These are phyloP conservation scores for Lantana camara DNA, from an alignment of 257 asterid species.

Conservation along the genomic window DNA sequence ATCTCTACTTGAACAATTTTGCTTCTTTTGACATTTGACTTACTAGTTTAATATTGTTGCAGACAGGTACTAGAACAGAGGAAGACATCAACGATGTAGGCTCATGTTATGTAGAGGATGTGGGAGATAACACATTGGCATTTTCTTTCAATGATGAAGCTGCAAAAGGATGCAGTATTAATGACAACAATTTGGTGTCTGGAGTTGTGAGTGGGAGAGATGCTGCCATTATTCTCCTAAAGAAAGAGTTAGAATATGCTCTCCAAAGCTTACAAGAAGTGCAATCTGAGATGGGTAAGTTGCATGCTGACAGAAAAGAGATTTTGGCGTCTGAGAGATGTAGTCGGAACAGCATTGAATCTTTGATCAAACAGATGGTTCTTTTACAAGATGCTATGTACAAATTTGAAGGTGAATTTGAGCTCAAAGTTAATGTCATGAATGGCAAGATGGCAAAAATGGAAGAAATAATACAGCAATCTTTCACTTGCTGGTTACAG, in stretches of 20 bases:
- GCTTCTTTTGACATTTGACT: constrained; percentile 17
- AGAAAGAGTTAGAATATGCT: constrained; percentile 74
- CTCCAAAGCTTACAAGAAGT: constrained; percentile 67
- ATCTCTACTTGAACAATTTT: constrained; percentile 20
- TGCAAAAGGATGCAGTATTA: constrained; percentile 19
- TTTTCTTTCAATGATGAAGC: constrained; percentile 12
- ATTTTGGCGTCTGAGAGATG: constrained; percentile 52
- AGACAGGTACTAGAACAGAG: constrained; percentile 57
- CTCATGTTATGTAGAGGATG: constrained; percentile 22
- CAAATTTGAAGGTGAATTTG: constrained; percentile 57
- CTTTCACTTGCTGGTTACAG: constrained; percentile 57
- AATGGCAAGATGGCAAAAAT: constrained; percentile 55
- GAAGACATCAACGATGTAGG: constrained; percentile 36
- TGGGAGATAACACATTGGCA: constrained; percentile 23
- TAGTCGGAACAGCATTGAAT: constrained; percentile 49
- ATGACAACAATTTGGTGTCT: constrained; percentile 27
- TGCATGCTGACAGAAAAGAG: constrained; percentile 63
- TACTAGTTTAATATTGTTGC: constrained; percentile 50
- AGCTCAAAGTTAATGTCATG: constrained; percentile 46
- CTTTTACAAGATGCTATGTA: constrained; percentile 52
- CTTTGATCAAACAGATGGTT: constrained; percentile 48
- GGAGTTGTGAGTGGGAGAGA: constrained; percentile 48
- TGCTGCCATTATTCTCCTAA: constrained; percentile 56
- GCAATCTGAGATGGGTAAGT: constrained; percentile 65
- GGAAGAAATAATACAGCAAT: constrained; percentile 52